A percentile compares a stretch with the other conserved stretches of the same genome.
phyloP scores from a whole-genome alignment of 768 basidiomycete species.

The Guyanaporus albipodus region DNA sequence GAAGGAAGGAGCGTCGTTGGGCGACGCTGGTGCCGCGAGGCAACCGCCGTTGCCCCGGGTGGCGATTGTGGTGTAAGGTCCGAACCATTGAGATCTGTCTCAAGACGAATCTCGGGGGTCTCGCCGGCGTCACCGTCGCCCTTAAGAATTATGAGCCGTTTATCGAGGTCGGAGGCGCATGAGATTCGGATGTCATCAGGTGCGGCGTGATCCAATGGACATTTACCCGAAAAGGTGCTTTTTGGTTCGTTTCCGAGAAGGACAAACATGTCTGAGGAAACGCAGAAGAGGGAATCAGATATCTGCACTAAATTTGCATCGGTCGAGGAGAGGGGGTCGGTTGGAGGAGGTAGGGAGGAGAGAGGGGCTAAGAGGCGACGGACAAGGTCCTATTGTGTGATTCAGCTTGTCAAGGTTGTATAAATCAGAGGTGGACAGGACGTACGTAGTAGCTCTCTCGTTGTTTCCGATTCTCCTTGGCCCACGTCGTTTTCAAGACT shows the following conservation, averaged over 20 bases:
- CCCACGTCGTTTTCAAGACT: conserved; percentile 53
- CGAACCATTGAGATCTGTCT: conserved; percentile 24
- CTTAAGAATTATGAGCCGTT: conserved; percentile 46
- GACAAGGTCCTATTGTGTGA: conserved; percentile 56
- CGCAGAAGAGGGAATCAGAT: conserved; percentile 52
- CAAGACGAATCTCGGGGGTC: conserved; percentile 41
- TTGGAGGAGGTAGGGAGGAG: conserved; percentile 39
- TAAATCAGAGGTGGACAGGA: background rate
- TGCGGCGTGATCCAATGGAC: conserved; percentile 50
- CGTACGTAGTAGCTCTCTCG: conserved; percentile 72
- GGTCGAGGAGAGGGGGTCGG: conserved; percentile 34
- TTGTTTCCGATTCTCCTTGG: conserved; percentile 52
- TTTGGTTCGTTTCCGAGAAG: conserved; percentile 54
- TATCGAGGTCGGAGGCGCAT: conserved; percentile 51
- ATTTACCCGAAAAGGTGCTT: conserved; percentile 27
- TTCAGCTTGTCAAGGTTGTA: conserved; percentile 5
- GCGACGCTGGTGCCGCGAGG: conserved; percentile 23
- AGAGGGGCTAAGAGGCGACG: conserved; percentile 59
- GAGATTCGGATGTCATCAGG: conserved; percentile 44
- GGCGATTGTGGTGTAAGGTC: background rate
- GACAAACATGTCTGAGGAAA: conserved; percentile 48
- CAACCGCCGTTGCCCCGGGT: conserved; percentile 35
- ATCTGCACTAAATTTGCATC: conserved; percentile 49
- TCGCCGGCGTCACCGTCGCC: conserved; percentile 12
- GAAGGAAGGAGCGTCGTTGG: conserved; percentile 48